phyloP scores from a whole-genome alignment of 176 grass and related monocot species.

The Oryza meyeriana region DNA sequence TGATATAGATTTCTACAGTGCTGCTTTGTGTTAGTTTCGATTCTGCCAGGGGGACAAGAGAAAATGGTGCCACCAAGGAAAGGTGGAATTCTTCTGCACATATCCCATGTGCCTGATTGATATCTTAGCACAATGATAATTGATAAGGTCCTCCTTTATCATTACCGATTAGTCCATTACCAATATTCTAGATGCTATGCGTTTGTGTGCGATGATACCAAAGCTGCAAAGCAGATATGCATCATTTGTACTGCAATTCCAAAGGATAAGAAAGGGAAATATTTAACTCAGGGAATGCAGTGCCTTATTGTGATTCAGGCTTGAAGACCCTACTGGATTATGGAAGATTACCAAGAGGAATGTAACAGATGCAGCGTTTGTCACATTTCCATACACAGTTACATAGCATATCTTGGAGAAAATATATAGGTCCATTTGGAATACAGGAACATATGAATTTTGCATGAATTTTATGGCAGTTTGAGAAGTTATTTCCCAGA shows the following conservation, averaged over 20 bases:
- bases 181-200: constrained; percentile 9
- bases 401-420: background rate
- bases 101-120: constrained; percentile 26
- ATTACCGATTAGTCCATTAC: background rate
- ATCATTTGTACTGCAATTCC: background rate
- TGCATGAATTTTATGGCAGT: background rate
- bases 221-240: background rate
- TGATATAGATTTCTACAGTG: background rate
- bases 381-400: no score
- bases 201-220: background rate
- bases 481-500: background rate
- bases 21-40: constrained; percentile 26
- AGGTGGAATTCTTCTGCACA: constrained; percentile 15
- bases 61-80: constrained; percentile 33
- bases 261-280: constrained; percentile 14
- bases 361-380: background rate
- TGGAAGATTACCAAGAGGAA: background rate
- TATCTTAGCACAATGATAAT: background rate
- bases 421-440: background rate
- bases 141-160: constrained; percentile 17
- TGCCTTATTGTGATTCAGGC: background rate
- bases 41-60: constrained; percentile 32
- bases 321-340: background rate
- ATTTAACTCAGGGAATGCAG: constrained; percentile 2
- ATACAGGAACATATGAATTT: background rate